A percentile compares a stretch with the other conserved stretches of the same genome.
Evolutionary conservation across 2,329 filamentous ascomycete species (phyloP).

Genomic region (Pseudocercospora macadamiae): DNA sequence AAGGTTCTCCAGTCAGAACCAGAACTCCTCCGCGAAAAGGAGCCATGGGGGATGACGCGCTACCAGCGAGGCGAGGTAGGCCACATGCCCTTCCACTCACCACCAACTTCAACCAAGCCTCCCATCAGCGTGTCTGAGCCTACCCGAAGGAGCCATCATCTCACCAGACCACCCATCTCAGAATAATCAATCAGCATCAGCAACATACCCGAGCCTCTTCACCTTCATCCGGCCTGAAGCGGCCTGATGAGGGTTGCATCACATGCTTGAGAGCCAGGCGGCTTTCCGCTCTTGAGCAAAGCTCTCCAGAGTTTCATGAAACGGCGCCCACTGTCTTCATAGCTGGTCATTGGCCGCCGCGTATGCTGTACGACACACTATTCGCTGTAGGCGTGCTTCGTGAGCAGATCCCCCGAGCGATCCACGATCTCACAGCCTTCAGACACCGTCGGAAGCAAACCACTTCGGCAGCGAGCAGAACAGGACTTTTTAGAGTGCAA

Average conservation of each 20-base stretch:
- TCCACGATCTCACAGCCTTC: neutral
- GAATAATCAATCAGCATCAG: too few relatives aligned
- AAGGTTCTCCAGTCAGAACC: neutral
- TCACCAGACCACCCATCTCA: neutral
- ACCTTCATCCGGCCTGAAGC: neutral
- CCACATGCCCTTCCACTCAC: neutral
- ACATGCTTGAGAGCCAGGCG: neutral
- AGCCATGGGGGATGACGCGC: too few relatives aligned
- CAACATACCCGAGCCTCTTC: neutral
- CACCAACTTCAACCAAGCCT: neutral
- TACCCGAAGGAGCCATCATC: neutral
- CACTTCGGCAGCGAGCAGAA: neutral
- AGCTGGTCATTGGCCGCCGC: constrained; percentile 3
- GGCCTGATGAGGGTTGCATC: neutral
- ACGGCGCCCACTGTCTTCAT: neutral
- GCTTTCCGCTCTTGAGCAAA: neutral
- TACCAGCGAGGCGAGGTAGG: neutral
- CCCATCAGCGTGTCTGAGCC: too few relatives aligned
- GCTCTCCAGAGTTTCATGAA: neutral
- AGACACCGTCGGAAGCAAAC: neutral
- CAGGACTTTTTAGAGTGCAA: neutral
- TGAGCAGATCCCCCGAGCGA: constrained; percentile 2
- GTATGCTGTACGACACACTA: constrained; percentile 1
- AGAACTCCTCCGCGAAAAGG: neutral
- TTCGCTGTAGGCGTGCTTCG: neutral